Percentiles rank a stretch among this genome's conserved stretches.
Evolutionary conservation across 2,329 filamentous ascomycete genomes (phyloP).

Genomic region (Cordyceps sp.): DNA sequence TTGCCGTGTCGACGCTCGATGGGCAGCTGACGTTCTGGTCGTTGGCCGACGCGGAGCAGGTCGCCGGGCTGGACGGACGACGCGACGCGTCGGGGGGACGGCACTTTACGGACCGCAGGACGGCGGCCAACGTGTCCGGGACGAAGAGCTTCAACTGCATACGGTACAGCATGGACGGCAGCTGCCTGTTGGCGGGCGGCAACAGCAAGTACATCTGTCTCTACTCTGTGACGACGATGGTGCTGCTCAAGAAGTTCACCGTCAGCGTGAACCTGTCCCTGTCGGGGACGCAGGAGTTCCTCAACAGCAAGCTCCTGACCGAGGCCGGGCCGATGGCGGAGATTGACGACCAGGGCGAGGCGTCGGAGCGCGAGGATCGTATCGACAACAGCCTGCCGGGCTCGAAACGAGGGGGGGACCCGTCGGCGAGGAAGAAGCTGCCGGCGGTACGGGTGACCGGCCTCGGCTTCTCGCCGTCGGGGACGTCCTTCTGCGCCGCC

Average conservation of each 20-base stretch:
- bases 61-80: constrained; percentile 73
- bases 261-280: constrained; percentile 92
- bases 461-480: constrained; percentile 77
- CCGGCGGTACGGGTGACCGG: constrained; percentile 75
- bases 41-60: constrained; percentile 71
- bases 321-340: constrained; percentile 74
- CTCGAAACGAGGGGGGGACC: constrained; percentile 68
- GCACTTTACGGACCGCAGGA: constrained; percentile 72
- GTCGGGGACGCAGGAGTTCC: constrained; percentile 89
- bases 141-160: constrained; percentile 85
- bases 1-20: constrained; percentile 84
- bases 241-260: constrained; percentile 85
- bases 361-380: constrained; percentile 75
- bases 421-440: constrained; percentile 56
- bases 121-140: constrained; percentile 76
- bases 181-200: constrained; percentile 75
- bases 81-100: constrained; percentile 88
- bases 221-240: constrained; percentile 87
- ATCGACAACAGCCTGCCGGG: constrained; percentile 69
- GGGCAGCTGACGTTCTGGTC: constrained; percentile 94
- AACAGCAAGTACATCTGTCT: constrained; percentile 98
- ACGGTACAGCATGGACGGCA: constrained; percentile 81
- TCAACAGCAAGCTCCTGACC: constrained; percentile 83
- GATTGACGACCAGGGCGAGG: constrained; percentile 78
- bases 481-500: constrained; percentile 81